A percentile compares a stretch with the other conserved stretches of the same genome.
phyloP scores from a whole-genome alignment of 148 eudicot species.

The Camellia sinensis region DNA sequence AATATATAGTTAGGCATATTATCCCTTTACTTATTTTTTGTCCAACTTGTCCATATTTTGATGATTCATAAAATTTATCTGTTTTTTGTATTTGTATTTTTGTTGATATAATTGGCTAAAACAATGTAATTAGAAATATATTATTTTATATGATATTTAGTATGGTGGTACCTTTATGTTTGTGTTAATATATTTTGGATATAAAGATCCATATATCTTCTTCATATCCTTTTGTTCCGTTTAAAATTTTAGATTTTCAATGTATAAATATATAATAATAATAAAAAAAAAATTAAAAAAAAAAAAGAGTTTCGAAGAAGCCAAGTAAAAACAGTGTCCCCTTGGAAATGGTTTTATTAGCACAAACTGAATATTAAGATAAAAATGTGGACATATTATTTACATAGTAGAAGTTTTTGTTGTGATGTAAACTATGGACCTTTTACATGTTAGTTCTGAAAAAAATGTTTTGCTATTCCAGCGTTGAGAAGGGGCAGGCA shows the following conservation, averaged over 20 bases:
- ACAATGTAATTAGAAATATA: not conserved
- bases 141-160: not conserved
- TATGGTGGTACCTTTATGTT: not conserved
- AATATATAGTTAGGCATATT: not conserved
- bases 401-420: not conserved
- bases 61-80: not conserved
- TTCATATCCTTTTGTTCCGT: not conserved
- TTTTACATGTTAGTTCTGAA: slow-evolving; percentile 20
- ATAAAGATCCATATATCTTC: not conserved
- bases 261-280: not conserved
- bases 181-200: not conserved
- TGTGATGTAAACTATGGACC: not conserved
- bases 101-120: not conserved
- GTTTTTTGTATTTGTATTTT: not conserved
- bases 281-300: not conserved
- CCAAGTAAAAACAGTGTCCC: not conserved
- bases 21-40: not conserved
- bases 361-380: not conserved
- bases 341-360: not conserved
- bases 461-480: slow-evolving; percentile 28
- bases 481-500: slow-evolving; percentile 68
- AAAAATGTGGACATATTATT: not conserved
- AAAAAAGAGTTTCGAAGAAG: not conserved
- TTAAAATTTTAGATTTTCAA: not conserved
- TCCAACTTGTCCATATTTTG: not conserved